Evolutionary conservation across 2,329 filamentous ascomycete species (phyloP).

Genomic region (Trichoderma pleuroti): DNA sequence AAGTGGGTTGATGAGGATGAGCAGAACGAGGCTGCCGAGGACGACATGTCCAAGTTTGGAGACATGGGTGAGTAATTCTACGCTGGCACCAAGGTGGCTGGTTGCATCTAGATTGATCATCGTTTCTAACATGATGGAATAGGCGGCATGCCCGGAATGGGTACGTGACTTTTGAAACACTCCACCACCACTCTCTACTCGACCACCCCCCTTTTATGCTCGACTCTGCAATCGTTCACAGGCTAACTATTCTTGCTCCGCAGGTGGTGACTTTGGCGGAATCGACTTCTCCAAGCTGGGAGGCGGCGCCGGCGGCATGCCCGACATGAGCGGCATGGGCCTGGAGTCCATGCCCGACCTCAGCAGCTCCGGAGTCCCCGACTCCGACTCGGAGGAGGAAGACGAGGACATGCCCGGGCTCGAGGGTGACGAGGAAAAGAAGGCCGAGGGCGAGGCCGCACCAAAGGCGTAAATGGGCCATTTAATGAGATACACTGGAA

Average conservation of each 20-base stretch:
- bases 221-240: neutral
- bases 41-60: conserved; percentile 68
- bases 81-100: neutral
- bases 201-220: neutral
- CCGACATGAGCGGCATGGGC: conserved; percentile 44
- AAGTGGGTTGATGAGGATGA: conserved; percentile 99
- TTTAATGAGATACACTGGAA: conserved; percentile 18
- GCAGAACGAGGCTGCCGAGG: conserved; percentile 84
- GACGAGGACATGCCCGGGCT: conserved; percentile 87
- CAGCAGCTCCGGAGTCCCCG: conserved; percentile 50
- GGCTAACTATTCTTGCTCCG: neutral
- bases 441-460: conserved; percentile 41
- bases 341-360: conserved; percentile 56
- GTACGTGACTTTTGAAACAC: conserved; percentile 34
- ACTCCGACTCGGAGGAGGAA: conserved; percentile 49
- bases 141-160: conserved; percentile 57
- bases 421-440: conserved; percentile 52
- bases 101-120: neutral
- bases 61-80: conserved; percentile 55
- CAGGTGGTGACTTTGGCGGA: conserved; percentile 67
- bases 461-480: conserved; percentile 35
- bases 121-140: conserved; percentile 14
- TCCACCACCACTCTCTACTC: neutral
- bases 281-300: conserved; percentile 94
- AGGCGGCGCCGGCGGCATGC: conserved; percentile 46